phyloP scores from a whole-genome alignment of 345 rosid genomes.

The Jatropha curcas region DNA sequence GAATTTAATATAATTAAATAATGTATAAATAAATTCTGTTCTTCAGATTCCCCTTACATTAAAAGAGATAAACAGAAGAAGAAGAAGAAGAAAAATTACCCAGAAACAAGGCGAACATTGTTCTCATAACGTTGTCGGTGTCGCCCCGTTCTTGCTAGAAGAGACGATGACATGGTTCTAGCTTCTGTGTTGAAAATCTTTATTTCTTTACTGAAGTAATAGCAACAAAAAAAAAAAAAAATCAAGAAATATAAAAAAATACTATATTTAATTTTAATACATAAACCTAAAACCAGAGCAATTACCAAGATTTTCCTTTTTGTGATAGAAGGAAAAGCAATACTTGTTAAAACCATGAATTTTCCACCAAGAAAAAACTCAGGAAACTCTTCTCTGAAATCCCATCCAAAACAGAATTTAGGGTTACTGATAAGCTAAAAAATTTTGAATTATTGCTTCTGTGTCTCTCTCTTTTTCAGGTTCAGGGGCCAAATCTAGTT shows the following conservation, averaged over 20 bases:
- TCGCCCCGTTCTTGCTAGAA: slow-evolving; percentile 19
- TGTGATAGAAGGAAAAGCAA: not conserved
- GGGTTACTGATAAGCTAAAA: not conserved
- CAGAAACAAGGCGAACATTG: slow-evolving; percentile 27
- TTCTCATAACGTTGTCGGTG: slow-evolving; percentile 23
- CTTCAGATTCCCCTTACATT: too few relatives aligned
- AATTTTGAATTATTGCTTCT: not conserved
- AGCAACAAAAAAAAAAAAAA: not conserved
- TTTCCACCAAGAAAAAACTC: not conserved
- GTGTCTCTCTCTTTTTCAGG: not conserved
- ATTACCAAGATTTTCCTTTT: not conserved
- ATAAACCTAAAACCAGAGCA: not conserved
- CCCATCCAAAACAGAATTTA: not conserved
- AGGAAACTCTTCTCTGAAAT: not conserved
- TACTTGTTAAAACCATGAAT: not conserved
- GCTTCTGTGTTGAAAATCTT: not conserved
- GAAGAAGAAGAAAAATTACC: not conserved
- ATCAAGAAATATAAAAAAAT: not conserved
- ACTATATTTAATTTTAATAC: not conserved
- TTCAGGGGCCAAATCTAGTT: not conserved
- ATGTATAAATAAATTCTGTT: too few relatives aligned
- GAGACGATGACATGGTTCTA: slow-evolving; percentile 10
- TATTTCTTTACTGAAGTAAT: not conserved
- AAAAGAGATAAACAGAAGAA: not conserved
- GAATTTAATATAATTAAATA: too few relatives aligned